These are phyloP conservation scores for Blastobotrys petasosporus DNA, from an alignment of 1,139 yeast species.

Conservation along the genomic window DNA sequence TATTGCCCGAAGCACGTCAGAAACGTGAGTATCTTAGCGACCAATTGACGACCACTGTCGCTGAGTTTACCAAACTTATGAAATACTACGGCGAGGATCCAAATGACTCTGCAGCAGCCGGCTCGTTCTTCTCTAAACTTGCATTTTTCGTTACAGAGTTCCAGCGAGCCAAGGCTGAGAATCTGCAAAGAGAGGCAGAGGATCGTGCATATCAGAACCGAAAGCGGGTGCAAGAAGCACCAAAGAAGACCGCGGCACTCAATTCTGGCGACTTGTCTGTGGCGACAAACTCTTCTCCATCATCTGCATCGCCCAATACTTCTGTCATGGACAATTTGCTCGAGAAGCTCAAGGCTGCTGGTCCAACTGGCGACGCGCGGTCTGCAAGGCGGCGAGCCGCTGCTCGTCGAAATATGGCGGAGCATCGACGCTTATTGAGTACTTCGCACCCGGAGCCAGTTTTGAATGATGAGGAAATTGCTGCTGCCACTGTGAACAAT, in stretches of 20 bases:
- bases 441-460: constrained; percentile 4
- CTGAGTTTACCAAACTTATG: constrained; percentile 59
- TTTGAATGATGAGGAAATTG: constrained; percentile 3
- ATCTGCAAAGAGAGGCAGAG: constrained; percentile 74
- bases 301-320: constrained; percentile 9
- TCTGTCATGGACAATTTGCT: constrained; percentile 66
- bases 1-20: constrained; percentile 51
- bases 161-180: constrained; percentile 70
- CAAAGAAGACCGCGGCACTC: constrained; percentile 28
- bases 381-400: constrained; percentile 79
- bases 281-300: constrained; percentile 2
- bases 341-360: constrained; percentile 68
- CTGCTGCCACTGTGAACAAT: neutral
- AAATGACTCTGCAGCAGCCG: constrained; percentile 52
- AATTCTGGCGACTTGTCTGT: constrained; percentile 23
- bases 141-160: constrained; percentile 68
- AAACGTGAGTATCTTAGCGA: constrained; percentile 52
- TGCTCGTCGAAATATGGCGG: constrained; percentile 44
- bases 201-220: constrained; percentile 68
- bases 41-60: constrained; percentile 50
- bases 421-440: constrained; percentile 20
- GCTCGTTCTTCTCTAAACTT: constrained; percentile 67
- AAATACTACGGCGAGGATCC: constrained; percentile 78
- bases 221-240: constrained; percentile 53
- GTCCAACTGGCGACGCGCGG: constrained; percentile 65